Evolutionary conservation across 306 rosid species (phyloP), one percentile per base, ranked within the genome.

Genomic region (Boehmeria nivea): DNA sequence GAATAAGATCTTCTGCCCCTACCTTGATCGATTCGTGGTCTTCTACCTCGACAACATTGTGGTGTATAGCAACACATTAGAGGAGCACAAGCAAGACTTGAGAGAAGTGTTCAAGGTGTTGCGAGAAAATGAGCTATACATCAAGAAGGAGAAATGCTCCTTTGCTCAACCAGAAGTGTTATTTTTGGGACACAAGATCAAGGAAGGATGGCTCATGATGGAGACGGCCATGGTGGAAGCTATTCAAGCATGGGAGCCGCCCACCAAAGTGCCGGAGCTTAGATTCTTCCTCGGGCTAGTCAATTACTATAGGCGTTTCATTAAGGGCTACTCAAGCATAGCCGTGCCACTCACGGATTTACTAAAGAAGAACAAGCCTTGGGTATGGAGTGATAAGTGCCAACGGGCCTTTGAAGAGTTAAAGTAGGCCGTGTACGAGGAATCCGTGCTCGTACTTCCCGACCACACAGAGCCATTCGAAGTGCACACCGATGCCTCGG

Each of bases 41-140:
- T 7, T 45, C 7, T 45, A 16, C 10, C 15, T 24, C 12, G 37
- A 51, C 26, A 31, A 27, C 14, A 51, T 51, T 22, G 34, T 53
- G 12, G 12, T 53, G 6, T 53, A 53, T 17, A 53, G 22, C 59
- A 27, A 48, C 6, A 53, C 59, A 15, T 6, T 53, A 21, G 59
- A 8, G 33, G 37, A 51, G 18, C 57, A 51, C 7, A n/a, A 19
- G 8, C 15, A 13, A 27, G 31, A 51, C 37, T 12, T 51, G 34
- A 51, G 34, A 15, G 18, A 51, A 27, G 57, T 51, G 36, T 51
- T 51, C 34, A 5, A 26, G 19, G 36, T 27, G 24, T 17, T 45
- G 20, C 4, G 51, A 18, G 51, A 45, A 2, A 45, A 45, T 19
- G 51, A 45, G 51, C 17, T 45, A 7, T 45, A n/a, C 12, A 6